Conservation (phyloP, 192 early-diverging fungal genomes). For the Entomortierella lignicola region DNA sequence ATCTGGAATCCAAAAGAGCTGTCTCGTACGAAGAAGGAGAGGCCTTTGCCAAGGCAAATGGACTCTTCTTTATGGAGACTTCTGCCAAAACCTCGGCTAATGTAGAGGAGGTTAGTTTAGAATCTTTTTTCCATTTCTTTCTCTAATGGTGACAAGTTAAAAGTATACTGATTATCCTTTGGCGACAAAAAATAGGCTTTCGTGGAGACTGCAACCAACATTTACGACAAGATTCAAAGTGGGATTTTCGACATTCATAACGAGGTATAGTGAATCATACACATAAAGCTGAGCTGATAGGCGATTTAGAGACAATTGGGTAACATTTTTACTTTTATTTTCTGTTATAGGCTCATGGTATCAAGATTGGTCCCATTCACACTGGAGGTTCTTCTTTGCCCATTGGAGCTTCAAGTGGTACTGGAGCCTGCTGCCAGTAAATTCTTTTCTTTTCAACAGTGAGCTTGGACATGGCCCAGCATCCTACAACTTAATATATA, state of each 20-base stretch:
- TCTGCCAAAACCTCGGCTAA: slow-evolving; percentile 90
- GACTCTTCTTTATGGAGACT: slow-evolving; percentile 91
- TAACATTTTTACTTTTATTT: not conserved
- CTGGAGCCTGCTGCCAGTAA: slow-evolving; percentile 56
- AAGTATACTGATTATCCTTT: no score
- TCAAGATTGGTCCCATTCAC: slow-evolving; percentile 74
- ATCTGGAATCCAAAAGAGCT: slow-evolving; percentile 82
- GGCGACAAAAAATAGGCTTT: slow-evolving; percentile 67
- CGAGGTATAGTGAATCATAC: slow-evolving; percentile 57
- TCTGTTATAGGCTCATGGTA: slow-evolving; percentile 55
- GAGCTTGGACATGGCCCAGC: slow-evolving; percentile 9
- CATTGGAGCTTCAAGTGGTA: slow-evolving; percentile 33
- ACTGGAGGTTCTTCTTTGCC: slow-evolving; percentile 70
- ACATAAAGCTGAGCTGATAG: not conserved
- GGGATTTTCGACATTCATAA: slow-evolving; percentile 80
- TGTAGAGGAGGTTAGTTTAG: slow-evolving; percentile 76
- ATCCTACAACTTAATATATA: slow-evolving; percentile 13
- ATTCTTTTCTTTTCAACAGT: not conserved
- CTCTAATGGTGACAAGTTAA: not conserved
- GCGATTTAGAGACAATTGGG: not conserved
- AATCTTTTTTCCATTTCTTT: not conserved
- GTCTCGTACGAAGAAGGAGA: slow-evolving; percentile 90
- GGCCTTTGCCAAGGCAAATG: slow-evolving; percentile 87
- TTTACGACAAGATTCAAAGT: slow-evolving; percentile 83
- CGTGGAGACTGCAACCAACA: slow-evolving; percentile 82